These are phyloP conservation scores for Cucumis variabilis DNA, from an alignment of 331 rosid species.

Conservation along the genomic window DNA sequence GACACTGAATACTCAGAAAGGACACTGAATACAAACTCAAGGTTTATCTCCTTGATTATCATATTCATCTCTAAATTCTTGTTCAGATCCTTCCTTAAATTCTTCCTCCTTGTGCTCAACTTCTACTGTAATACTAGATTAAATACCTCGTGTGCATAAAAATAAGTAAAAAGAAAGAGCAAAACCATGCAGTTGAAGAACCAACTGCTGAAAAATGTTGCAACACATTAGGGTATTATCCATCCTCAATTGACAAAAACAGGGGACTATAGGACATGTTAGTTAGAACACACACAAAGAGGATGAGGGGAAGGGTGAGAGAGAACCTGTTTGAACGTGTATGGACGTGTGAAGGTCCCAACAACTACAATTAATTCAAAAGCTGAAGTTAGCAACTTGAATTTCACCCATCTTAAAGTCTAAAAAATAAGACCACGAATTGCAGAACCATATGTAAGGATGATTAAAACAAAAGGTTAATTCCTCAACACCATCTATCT, in stretches of 20 bases:
- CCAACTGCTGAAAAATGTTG: neutral
- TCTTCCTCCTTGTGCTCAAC: conserved; percentile 45
- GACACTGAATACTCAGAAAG: too few species aligned
- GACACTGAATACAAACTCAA: conserved; percentile 15
- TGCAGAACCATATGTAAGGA: neutral
- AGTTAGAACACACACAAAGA: neutral
- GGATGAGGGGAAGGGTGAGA: neutral
- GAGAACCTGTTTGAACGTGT: conserved; percentile 58
- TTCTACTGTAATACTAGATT: conserved; percentile 40
- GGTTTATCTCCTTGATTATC: conserved; percentile 57
- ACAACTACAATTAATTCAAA: conserved; percentile 54
- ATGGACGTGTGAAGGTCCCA: conserved; percentile 61
- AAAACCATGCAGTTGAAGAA: neutral
- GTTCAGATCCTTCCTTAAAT: conserved; percentile 36
- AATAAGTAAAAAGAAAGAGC: neutral
- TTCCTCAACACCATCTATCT: neutral
- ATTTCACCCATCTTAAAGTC: neutral
- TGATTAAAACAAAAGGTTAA: too few species aligned
- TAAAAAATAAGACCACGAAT: neutral
- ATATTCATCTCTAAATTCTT: conserved; percentile 48
- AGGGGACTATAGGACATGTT: neutral
- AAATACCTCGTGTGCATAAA: neutral
- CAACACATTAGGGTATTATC: neutral
- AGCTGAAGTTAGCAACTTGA: conserved; percentile 10
- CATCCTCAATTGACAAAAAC: neutral